Conservation (phyloP, 2,329 filamentous ascomycete species). For the Sphaerulina vaccinii region DNA sequence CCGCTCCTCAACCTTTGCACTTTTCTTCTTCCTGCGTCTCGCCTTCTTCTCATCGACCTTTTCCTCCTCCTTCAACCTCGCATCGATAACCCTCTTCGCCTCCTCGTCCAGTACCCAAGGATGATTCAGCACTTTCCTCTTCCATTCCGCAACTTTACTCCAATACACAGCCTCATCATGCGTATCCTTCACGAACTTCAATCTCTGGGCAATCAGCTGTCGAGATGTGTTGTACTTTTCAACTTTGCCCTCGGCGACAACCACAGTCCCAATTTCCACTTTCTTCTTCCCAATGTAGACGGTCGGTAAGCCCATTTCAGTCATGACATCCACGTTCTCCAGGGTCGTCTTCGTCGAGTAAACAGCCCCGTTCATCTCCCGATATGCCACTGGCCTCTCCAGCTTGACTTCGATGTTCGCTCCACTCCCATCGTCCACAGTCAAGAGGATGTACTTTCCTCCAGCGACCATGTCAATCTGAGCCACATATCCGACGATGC, state of each 20-base stretch:
- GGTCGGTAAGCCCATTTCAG: conserved; percentile 43
- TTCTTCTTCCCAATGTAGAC: conserved; percentile 40
- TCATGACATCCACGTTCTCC: conserved; percentile 42
- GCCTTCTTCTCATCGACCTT: conserved; percentile 39
- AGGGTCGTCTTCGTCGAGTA: conserved; percentile 33
- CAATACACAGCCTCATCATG: conserved; percentile 56
- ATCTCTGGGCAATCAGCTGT: conserved; percentile 57
- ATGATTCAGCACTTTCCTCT: conserved; percentile 49
- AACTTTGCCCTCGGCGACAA: conserved; percentile 60
- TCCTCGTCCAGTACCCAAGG: conserved; percentile 54
- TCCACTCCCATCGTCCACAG: conserved; percentile 62
- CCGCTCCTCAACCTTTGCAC: conserved; percentile 38
- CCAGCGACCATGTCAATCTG: conserved; percentile 40
- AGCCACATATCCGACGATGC: conserved; percentile 47
- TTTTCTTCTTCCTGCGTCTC: conserved; percentile 34
- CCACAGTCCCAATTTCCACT: conserved; percentile 49
- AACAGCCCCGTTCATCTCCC: conserved; percentile 2
- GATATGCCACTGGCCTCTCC: conserved; percentile 34
- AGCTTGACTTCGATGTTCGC: conserved; percentile 57
- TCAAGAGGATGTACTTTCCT: conserved; percentile 49
- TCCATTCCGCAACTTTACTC: conserved; percentile 51
- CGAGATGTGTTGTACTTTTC: conserved; percentile 50
- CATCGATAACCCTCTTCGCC: conserved; percentile 46
- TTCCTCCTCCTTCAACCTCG: conserved; percentile 36
- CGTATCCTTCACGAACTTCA: conserved; percentile 51